Evolutionary conservation across 257 asterid species (phyloP).

Genomic region (Coffea eugenioides): DNA sequence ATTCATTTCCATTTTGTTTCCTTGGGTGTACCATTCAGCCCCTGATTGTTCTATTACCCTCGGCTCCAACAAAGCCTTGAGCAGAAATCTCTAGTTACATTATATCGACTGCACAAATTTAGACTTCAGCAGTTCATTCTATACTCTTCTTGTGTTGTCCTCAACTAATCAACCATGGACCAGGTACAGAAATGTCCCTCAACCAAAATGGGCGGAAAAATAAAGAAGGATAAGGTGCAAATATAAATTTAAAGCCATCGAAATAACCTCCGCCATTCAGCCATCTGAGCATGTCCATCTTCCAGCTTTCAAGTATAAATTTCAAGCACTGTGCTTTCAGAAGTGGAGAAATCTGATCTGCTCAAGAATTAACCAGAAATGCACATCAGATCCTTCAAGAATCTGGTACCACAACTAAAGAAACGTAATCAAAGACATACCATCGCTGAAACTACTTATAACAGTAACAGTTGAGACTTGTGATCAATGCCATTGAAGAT

Average conservation of each 20-base stretch:
- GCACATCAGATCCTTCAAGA: not conserved
- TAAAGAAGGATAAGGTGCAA: not conserved
- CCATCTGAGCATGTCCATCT: no score
- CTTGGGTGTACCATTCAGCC: not conserved
- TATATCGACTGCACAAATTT: not conserved
- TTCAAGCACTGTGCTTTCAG: not conserved
- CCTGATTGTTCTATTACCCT: not conserved
- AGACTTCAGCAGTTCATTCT: not conserved
- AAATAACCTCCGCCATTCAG: not conserved
- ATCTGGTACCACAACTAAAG: not conserved
- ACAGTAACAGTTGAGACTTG: conserved; percentile 70
- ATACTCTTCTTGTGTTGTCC: not conserved
- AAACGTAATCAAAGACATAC: not conserved
- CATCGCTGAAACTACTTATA: conserved; percentile 27
- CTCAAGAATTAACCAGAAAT: not conserved
- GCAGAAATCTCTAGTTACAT: not conserved
- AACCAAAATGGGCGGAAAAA: not conserved
- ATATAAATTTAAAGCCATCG: not conserved
- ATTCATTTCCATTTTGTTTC: not conserved
- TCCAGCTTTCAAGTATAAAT: not conserved
- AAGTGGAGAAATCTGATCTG: not conserved
- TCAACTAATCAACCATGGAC: not conserved
- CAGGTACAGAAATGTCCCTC: not conserved
- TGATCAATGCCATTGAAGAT: conserved; percentile 88
- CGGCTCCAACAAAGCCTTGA: not conserved